Conservation (phyloP, 352 stramenopile genomes). For the Thalassiosira mediterranea region DNA sequence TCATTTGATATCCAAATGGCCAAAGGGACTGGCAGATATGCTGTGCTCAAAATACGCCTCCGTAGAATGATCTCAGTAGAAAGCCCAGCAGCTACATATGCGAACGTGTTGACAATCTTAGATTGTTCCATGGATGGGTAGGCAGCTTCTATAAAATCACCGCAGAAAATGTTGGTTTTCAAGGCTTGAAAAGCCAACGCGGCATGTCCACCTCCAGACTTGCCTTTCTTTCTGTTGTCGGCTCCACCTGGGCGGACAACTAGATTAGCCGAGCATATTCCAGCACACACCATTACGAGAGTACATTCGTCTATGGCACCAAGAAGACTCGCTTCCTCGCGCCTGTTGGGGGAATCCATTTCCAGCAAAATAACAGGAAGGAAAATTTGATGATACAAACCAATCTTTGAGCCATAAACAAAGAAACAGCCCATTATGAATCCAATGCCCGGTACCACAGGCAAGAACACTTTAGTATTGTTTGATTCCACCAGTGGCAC, state of each 20-base stretch:
- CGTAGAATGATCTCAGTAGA: constrained; percentile 52
- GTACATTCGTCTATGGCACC: constrained; percentile 68
- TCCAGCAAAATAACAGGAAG: constrained; percentile 70
- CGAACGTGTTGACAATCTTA: constrained; percentile 49
- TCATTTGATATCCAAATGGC: constrained; percentile 52
- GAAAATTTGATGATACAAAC: constrained; percentile 65
- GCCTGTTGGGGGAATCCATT: constrained; percentile 54
- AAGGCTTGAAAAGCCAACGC: constrained; percentile 49
- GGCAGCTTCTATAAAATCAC: constrained; percentile 71
- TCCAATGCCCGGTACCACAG: constrained; percentile 29
- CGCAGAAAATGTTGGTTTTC: constrained; percentile 65
- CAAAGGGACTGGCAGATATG: constrained; percentile 62
- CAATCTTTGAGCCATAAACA: constrained; percentile 70
- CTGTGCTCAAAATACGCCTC: constrained; percentile 37
- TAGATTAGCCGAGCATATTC: constrained; percentile 64
- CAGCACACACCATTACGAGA: constrained; percentile 67
- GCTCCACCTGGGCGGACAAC: constrained; percentile 6
- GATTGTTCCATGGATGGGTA: constrained; percentile 72
- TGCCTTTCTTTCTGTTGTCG: background rate
- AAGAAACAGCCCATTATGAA: constrained; percentile 55
- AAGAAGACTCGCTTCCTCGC: constrained; percentile 42
- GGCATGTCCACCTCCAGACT: constrained; percentile 6
- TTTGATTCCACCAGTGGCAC: background rate
- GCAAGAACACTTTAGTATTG: constrained; percentile 16
- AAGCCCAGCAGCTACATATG: constrained; percentile 59